Evolutionary conservation across 495 filamentous ascomycete genomes (phyloP), one percentile per base, ranked within the genome.

Genomic region (Parathielavia hyrcaniae): DNA sequence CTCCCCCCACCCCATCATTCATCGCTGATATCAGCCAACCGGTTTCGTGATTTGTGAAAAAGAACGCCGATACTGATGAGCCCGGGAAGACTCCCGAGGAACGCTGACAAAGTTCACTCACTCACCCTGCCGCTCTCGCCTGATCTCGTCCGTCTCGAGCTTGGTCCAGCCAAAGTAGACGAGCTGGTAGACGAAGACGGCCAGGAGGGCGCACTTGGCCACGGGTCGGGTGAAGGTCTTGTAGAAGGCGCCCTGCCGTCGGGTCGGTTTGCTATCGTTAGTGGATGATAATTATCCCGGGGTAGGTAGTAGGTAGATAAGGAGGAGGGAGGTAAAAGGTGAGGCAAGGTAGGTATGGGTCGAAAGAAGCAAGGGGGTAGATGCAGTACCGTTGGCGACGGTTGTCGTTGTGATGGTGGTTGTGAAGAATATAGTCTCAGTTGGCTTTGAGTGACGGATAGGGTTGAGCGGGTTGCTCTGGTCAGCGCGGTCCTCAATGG

Each of bases 101-200:
- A 0, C 7, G 23, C 9, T 44, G n/a, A 20, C n/a, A 10, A 32
- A 17, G n/a, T n/a, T n/a, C n/a, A n/a, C n/a, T 47, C 32, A 64
- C 64, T 55, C 57, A 73, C 77, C 73, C 61, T 76, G 78, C 67
- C 82, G 83, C 45, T 85, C 77, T 12, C 77, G 73, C 71, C 83
- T 88, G 32, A 78, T 73, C 69, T 91, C 89, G 58, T 89, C 77
- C 53, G 76, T 79, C 73, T 97, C 92, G n/a, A 97, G 75, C 73
- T 88, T 93, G 71, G 83, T 58, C 93, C 92, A 98, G 20, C 76
- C 73, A 81, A 82, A 95, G 72, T 96, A 95, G 23, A 83, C 71
- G 11, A 89, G 65, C 70, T 98, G 93, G 73, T 96, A 98, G 0
- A 86, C 89, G 70, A 95, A 86, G 22, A 96, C 76, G 14, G 90